Base-by-base conservation (phyloP, 2,329 filamentous ascomycete species). In the Diaporthe sp. region DNA sequence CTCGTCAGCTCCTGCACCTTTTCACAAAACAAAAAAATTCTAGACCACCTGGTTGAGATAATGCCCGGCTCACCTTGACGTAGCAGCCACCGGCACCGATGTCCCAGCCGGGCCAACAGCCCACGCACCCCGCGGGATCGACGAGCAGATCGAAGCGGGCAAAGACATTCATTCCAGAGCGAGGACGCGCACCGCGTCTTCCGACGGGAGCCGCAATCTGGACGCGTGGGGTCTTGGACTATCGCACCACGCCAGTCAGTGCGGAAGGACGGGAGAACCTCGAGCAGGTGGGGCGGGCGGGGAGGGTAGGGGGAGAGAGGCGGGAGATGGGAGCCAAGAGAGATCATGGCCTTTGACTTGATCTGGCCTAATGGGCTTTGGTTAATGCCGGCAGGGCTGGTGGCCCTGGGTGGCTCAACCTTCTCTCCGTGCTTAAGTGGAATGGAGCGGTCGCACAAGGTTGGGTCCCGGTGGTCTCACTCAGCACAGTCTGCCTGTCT, bases 371-470 rank as follows among this genome's bases (percentile, higher is more conserved):
- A 45, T 64, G 38, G 38, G 12, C 12, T 12, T 15, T 45, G 22
- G 17, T 47, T n/a, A 68, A 67, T 67, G 64, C 64, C 61, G 64
- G 64, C 64, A 67, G 64, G 64, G 47, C 64, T 54, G 64, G 64
- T 25, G 40, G 60, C 33, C 54, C 45, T 47, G 40, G 64, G 64
- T 25, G 40, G 60, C 33, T 68, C 45, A 45, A 52, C 64, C 30
- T 28, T 33, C 42, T 71, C 42, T 71, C 30, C 5, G 52, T 33
- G 52, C 40, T 40, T n/a, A 40, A 54, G 69, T 72, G 69, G 69
- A 72, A 72, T 72, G 69, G 69, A 72, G 22, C 35, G 57, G 58
- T 68, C 64, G 64, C 45, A 68, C 64, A 54, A 54, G 64, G 64
- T 68, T 68, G 40, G 33, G 33, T 19, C 45, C 61, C 19, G 40